phyloP scores from a whole-genome alignment of 257 asterid species.

The Parsonsia alboflavescens region DNA sequence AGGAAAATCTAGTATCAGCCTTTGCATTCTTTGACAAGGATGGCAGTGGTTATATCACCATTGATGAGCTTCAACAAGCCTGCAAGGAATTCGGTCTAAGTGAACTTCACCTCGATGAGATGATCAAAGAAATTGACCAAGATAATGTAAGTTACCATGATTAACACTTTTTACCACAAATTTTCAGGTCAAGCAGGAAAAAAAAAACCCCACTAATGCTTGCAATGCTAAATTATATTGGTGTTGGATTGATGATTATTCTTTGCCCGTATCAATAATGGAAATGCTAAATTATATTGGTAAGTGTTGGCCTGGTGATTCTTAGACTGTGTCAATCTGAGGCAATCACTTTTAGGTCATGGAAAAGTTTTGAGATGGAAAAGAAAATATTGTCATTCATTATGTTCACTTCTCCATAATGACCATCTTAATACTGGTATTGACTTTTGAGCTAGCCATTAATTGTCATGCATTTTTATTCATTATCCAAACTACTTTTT shows the following conservation, averaged over 20 bases:
- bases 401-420: no score
- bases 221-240: neutral
- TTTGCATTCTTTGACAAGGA: constrained; percentile 88
- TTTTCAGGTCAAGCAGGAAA: neutral
- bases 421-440: neutral
- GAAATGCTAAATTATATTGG: neutral
- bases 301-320: neutral
- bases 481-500: neutral
- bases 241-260: neutral
- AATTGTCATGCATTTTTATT: neutral
- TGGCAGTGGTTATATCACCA: constrained; percentile 92
- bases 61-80: constrained; percentile 92
- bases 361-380: neutral
- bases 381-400: neutral
- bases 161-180: neutral
- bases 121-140: constrained; percentile 84
- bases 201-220: neutral
- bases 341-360: neutral
- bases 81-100: constrained; percentile 86
- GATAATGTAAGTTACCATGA: constrained; percentile 58
- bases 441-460: neutral
- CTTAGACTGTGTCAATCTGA: neutral
- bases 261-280: neutral
- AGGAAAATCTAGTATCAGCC: constrained; percentile 78
- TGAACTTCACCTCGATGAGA: constrained; percentile 80